Conservation (phyloP, 352 stramenopile species). For the Plasmopara muralis region DNA sequence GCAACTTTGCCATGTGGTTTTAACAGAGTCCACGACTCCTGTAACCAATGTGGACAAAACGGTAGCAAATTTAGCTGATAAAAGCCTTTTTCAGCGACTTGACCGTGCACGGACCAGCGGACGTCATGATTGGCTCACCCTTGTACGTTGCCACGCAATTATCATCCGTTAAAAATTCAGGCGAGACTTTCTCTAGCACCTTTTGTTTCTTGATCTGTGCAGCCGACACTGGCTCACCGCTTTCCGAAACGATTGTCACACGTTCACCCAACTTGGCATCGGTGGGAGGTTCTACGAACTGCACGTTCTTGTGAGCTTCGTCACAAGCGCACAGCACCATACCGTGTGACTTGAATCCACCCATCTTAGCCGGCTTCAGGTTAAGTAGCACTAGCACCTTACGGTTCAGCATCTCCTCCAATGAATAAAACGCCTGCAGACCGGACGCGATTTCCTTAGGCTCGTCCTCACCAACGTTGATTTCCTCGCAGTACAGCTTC, state of each 20-base stretch:
- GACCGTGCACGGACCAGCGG: constrained; percentile 46
- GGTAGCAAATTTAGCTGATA: constrained; percentile 49
- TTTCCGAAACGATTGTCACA: constrained; percentile 79
- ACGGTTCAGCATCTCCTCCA: constrained; percentile 92
- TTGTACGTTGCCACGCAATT: constrained; percentile 76
- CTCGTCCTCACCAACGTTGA: constrained; percentile 93
- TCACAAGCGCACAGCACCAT: constrained; percentile 96
- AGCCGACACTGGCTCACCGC: constrained; percentile 60
- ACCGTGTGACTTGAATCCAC: constrained; percentile 93
- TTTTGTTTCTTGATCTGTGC: constrained; percentile 88
- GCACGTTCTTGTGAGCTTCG: constrained; percentile 86
- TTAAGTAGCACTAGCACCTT: constrained; percentile 97
- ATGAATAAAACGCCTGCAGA: constrained; percentile 91
- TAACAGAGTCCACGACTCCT: not conserved
- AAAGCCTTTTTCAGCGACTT: constrained; percentile 59
- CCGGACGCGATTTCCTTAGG: constrained; percentile 94
- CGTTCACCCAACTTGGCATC: constrained; percentile 90
- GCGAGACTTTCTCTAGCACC: constrained; percentile 68
- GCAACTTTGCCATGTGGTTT: too few relatives aligned
- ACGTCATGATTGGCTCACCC: constrained; percentile 64
- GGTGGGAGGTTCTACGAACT: constrained; percentile 91
- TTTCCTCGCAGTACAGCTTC: constrained; percentile 99
- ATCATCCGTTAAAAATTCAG: constrained; percentile 63
- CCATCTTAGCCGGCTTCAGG: constrained; percentile 96
- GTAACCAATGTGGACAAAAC: not conserved